phyloP scores from a whole-genome alignment of 2,329 filamentous ascomycete species.

The Beauveria australis region DNA sequence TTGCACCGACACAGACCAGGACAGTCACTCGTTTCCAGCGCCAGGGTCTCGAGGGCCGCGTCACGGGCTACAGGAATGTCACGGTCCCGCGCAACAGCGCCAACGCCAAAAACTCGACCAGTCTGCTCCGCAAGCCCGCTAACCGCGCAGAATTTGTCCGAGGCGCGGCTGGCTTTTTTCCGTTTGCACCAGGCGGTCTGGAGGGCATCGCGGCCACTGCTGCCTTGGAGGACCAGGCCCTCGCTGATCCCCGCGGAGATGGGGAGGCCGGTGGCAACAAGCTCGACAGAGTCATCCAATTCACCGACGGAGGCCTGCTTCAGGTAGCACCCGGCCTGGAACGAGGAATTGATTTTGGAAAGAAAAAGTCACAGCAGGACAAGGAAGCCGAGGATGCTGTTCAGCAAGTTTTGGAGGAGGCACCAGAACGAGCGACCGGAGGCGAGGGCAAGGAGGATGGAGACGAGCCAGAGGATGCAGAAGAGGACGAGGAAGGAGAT shows the following conservation, averaged over 20 bases:
- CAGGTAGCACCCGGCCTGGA: conserved; percentile 74
- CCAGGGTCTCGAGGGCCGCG: conserved; percentile 83
- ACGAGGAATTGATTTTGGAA: conserved; percentile 66
- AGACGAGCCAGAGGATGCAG: conserved; percentile 22
- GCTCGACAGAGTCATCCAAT: conserved; percentile 79
- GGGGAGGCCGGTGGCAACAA: conserved; percentile 41
- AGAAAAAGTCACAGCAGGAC: conserved; percentile 47
- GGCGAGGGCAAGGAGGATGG: conserved; percentile 24
- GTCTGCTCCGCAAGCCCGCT: conserved; percentile 76
- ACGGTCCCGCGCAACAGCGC: conserved; percentile 83
- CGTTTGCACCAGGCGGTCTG: conserved; percentile 84
- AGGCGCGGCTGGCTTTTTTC: conserved; percentile 87
- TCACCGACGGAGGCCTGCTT: conserved; percentile 69
- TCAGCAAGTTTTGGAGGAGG: conserved; percentile 50
- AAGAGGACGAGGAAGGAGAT: conserved; percentile 22
- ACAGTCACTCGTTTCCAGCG: conserved; percentile 91
- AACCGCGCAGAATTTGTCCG: conserved; percentile 84
- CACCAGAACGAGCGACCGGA: conserved; percentile 33
- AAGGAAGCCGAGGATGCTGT: conserved; percentile 61
- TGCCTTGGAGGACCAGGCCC: conserved; percentile 69
- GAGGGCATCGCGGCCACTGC: conserved; percentile 81
- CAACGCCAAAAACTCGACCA: conserved; percentile 93
- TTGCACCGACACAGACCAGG: conserved; percentile 85
- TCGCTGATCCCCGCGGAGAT: conserved; percentile 39
- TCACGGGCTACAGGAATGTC: conserved; percentile 90